A percentile compares a stretch with the other conserved stretches of the same genome.
Evolutionary conservation across 1,284 basidiomycete species (phyloP).

Genomic region (Trichosporon sp.): DNA sequence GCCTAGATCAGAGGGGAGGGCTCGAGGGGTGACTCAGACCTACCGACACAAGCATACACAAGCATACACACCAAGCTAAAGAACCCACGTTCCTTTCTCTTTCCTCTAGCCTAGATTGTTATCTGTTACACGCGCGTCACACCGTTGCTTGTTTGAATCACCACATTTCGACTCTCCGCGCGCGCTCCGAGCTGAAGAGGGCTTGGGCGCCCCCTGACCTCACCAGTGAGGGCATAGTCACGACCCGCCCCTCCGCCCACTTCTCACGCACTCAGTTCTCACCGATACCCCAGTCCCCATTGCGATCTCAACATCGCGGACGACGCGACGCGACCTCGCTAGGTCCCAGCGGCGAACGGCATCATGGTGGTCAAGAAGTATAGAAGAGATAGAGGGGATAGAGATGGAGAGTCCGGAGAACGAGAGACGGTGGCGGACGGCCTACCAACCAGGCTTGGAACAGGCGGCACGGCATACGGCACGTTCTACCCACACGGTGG

Average conservation of each 20-base stretch:
- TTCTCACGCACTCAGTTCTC: no score
- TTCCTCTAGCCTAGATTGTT: neutral
- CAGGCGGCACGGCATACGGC: neutral
- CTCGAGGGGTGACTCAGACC: neutral
- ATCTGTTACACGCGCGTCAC: neutral
- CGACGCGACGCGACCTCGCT: no score
- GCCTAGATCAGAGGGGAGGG: no score
- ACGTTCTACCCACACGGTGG: neutral
- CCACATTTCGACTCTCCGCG: no score
- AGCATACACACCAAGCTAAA: neutral
- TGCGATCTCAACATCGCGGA: no score
- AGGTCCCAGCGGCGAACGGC: no score
- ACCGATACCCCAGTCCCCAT: no score
- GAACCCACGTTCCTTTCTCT: neutral
- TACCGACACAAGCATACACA: neutral
- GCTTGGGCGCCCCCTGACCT: no score
- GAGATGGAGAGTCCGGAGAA: neutral
- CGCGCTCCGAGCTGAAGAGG: no score
- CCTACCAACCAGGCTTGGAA: neutral
- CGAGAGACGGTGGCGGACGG: neutral
- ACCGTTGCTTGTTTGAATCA: neutral
- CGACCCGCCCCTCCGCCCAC: no score
- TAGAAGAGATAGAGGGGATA: neutral
- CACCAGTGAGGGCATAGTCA: no score
- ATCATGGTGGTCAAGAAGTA: no score